A percentile compares a stretch with the other conserved stretches of the same genome.
These are phyloP conservation scores for Xylaria flabelliformis DNA, from an alignment of 495 filamentous ascomycete species.

Conservation along the genomic window DNA sequence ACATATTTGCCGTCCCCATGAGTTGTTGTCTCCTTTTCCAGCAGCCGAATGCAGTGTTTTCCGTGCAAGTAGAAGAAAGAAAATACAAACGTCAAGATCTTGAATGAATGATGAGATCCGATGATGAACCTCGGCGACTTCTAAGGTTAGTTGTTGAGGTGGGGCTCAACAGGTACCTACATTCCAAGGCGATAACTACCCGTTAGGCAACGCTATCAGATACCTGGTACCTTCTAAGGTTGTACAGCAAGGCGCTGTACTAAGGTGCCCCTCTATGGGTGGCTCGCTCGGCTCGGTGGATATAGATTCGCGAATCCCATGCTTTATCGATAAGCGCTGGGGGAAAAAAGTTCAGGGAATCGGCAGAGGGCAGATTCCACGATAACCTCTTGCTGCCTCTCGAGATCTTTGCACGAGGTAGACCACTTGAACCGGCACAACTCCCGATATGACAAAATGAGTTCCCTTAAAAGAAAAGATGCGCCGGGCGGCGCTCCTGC, in stretches of 20 bases:
- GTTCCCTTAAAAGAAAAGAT: slow-evolving; percentile 56
- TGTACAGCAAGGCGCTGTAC: neutral
- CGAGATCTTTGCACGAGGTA: slow-evolving; percentile 1
- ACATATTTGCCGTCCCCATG: slow-evolving; percentile 16
- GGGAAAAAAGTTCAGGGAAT: slow-evolving; percentile 27
- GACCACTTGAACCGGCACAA: neutral
- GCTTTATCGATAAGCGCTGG: slow-evolving; percentile 29
- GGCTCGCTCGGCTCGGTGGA: neutral
- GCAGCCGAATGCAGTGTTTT: neutral
- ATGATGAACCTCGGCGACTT: slow-evolving; percentile 1
- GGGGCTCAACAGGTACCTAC: neutral
- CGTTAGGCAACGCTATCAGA: too few species aligned
- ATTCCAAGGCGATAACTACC: neutral
- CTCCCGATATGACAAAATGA: slow-evolving; percentile 42
- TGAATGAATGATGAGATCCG: neutral
- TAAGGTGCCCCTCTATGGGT: slow-evolving; percentile 4
- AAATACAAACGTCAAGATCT: neutral
- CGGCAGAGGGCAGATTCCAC: neutral
- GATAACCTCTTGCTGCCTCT: slow-evolving; percentile 19
- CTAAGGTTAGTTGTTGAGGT: slow-evolving; percentile 5
- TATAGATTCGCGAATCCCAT: neutral
- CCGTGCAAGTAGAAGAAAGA: neutral
- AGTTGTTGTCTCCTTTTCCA: neutral
- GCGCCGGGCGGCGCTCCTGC: slow-evolving; percentile 48
- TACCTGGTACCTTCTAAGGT: neutral